Conservation (phyloP, 768 basidiomycete genomes). For the Neoboletus brunneissimus region DNA sequence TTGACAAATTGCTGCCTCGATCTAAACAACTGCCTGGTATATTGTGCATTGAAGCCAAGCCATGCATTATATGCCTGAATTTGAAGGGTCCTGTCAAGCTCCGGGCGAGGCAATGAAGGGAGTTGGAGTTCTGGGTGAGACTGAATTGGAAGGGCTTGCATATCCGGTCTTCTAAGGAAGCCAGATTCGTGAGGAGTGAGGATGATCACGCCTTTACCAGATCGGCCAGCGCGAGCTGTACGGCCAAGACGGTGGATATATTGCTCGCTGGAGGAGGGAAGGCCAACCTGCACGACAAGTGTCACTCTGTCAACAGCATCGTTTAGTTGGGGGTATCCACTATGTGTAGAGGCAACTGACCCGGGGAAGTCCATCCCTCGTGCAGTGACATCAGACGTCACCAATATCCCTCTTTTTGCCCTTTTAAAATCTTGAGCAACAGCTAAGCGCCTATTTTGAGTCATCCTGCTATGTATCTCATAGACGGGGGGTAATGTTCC, state of each 20-base stretch:
- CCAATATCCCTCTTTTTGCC: slow-evolving; percentile 42
- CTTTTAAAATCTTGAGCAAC: slow-evolving; percentile 51
- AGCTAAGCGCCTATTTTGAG: slow-evolving; percentile 46
- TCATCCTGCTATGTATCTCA: slow-evolving; percentile 58
- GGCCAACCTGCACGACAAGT: slow-evolving; percentile 57
- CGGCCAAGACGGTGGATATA: slow-evolving; percentile 80
- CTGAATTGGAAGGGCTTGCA: slow-evolving; percentile 42
- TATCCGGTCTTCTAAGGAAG: slow-evolving; percentile 44
- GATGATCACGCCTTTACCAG: slow-evolving; percentile 57
- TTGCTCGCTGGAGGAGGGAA: slow-evolving; percentile 69
- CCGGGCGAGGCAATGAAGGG: slow-evolving; percentile 21
- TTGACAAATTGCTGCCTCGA: slow-evolving; percentile 39
- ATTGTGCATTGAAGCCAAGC: slow-evolving; percentile 56
- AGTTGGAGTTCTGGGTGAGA: slow-evolving; percentile 25
- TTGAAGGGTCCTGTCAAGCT: slow-evolving; percentile 41
- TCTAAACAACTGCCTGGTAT: slow-evolving; percentile 39
- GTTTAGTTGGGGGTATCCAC: slow-evolving; percentile 6
- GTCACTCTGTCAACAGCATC: slow-evolving; percentile 42
- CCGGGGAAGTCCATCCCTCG: slow-evolving; percentile 69
- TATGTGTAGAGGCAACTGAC: slow-evolving; percentile 26
- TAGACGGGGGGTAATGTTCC: slow-evolving; percentile 37
- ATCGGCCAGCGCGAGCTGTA: slow-evolving; percentile 70
- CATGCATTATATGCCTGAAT: slow-evolving; percentile 51
- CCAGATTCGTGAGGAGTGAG: slow-evolving; percentile 48
- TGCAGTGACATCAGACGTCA: slow-evolving; percentile 58